phyloP scores from a whole-genome alignment of 2,329 filamentous ascomycete species.

The Epichloe brachyelytri region DNA sequence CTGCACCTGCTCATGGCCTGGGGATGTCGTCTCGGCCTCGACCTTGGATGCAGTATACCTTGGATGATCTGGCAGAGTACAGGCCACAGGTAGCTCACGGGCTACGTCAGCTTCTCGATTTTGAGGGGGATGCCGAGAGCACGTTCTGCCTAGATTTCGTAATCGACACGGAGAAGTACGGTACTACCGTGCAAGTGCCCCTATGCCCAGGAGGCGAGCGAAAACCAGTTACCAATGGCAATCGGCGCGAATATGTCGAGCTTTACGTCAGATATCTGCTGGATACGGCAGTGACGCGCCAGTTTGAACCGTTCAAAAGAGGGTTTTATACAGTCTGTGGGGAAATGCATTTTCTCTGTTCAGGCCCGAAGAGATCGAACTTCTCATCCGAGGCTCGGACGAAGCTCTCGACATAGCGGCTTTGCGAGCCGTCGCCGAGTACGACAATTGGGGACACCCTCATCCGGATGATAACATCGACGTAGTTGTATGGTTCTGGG shows the following conservation, averaged over 20 bases:
- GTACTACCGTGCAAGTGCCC: constrained; percentile 50
- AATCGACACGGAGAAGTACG: constrained; percentile 65
- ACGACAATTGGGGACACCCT: constrained; percentile 61
- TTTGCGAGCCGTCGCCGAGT: constrained; percentile 62
- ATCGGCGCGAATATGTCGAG: constrained; percentile 76
- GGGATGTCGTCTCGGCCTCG: constrained; percentile 43
- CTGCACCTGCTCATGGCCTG: constrained; percentile 50
- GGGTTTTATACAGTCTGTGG: constrained; percentile 89
- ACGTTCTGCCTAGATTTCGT: constrained; percentile 77
- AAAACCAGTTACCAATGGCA: constrained; percentile 68
- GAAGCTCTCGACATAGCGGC: constrained; percentile 68
- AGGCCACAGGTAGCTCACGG: constrained; percentile 64
- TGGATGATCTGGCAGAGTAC: constrained; percentile 76
- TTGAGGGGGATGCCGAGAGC: constrained; percentile 68
- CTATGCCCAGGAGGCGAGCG: constrained; percentile 63
- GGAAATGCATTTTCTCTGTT: constrained; percentile 82
- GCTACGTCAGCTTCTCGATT: constrained; percentile 64
- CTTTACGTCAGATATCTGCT: constrained; percentile 71
- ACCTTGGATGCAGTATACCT: constrained; percentile 55
- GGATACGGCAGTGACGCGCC: constrained; percentile 62
- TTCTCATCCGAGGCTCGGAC: constrained; percentile 74
- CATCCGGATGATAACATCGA: constrained; percentile 48
- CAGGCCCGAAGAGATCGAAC: constrained; percentile 80
- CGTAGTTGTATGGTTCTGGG: constrained; percentile 79
- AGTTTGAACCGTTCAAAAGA: constrained; percentile 88